Conservation (phyloP, 257 asterid species). For the Cordia subcordata region DNA sequence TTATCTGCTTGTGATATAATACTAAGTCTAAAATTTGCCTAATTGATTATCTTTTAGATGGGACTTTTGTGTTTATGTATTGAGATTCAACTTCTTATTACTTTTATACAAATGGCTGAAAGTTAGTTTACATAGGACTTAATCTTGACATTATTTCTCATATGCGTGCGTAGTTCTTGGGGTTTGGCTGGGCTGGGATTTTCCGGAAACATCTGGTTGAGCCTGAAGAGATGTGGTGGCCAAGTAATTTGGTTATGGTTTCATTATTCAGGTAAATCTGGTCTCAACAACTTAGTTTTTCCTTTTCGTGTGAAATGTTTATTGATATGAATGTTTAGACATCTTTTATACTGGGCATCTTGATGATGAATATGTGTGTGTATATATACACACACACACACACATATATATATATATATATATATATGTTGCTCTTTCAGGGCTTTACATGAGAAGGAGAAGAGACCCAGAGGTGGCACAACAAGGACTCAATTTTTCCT, state of each 20-base stretch:
- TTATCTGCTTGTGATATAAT: no score
- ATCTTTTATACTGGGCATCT: no score
- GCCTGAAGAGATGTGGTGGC: slow-evolving; percentile 75
- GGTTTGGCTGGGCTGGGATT: slow-evolving; percentile 66
- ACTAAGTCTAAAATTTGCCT: no score
- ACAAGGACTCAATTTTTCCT: slow-evolving; percentile 46
- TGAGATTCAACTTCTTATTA: no score
- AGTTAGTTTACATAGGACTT: no score
- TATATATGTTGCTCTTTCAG: slow-evolving; percentile 22
- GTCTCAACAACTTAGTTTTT: no score
- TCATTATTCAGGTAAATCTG: slow-evolving; percentile 44
- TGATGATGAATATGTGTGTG: no score
- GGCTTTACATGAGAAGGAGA: slow-evolving; percentile 46
- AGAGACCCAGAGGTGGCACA: slow-evolving; percentile 25
- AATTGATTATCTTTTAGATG: no score
- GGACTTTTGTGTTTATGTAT: no score
- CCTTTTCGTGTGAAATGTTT: not conserved
- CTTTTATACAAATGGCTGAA: not conserved
- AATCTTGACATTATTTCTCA: not conserved
- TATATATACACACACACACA: no score
- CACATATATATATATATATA: no score
- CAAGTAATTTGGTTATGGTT: slow-evolving; percentile 41
- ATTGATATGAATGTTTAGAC: not conserved
- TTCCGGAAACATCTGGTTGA: slow-evolving; percentile 44
- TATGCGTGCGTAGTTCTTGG: slow-evolving; percentile 31